Conservation (phyloP, 208 protist genomes). For the Crithidia bombi region DNA sequence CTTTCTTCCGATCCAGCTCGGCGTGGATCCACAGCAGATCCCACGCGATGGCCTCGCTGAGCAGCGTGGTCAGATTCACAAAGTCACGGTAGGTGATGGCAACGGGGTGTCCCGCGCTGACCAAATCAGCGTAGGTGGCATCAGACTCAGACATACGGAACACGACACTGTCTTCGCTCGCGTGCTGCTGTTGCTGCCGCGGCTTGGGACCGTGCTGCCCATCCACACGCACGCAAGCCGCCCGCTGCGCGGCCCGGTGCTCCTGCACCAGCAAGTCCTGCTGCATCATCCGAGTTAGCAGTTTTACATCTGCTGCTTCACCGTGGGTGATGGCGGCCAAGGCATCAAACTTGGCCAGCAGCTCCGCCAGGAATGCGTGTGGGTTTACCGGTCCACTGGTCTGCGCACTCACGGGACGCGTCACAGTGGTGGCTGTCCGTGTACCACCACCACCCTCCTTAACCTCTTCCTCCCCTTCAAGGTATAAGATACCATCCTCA, state of each 20-base stretch:
- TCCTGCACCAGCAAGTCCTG: conserved; percentile 36
- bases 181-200: conserved; percentile 6
- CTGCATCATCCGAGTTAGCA: conserved; percentile 36
- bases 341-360: conserved; percentile 40
- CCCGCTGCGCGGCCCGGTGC: conserved; percentile 25
- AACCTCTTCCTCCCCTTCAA: neutral
- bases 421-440: neutral
- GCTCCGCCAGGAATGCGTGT: conserved; percentile 20
- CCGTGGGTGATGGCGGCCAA: conserved; percentile 53
- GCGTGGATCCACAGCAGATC: conserved; percentile 47
- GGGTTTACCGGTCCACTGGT: conserved; percentile 7
- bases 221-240: neutral
- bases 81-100: conserved; percentile 53
- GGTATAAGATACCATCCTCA: conserved; percentile 11
- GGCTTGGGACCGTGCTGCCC: neutral
- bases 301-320: conserved; percentile 45
- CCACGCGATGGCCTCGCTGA: conserved; percentile 59
- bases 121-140: conserved; percentile 12
- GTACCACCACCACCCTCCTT: neutral
- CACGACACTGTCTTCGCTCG: conserved; percentile 21
- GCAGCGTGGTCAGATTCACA: conserved; percentile 35
- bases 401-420: conserved; percentile 1
- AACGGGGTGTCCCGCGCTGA: conserved; percentile 20
- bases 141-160: conserved; percentile 39
- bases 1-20: conserved; percentile 8